Conservation (phyloP, 148 eudicot species). For the Chenopodium quinoa region DNA sequence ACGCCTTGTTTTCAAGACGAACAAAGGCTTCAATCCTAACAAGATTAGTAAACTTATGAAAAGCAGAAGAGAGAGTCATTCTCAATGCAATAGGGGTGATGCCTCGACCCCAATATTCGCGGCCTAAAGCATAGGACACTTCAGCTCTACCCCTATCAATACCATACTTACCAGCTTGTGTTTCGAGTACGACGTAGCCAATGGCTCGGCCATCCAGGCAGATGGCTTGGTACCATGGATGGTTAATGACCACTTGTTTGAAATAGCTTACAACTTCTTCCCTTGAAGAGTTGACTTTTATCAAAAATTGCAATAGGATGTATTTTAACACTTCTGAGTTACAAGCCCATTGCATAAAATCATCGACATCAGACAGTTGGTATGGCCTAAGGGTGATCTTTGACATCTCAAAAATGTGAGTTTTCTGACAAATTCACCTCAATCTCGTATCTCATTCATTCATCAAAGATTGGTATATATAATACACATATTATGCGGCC, state of each 20-base stretch:
- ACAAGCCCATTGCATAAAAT: constrained; percentile 32
- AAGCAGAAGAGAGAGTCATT: too few relatives aligned
- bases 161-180: neutral
- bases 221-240: constrained; percentile 46
- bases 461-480: too few relatives aligned
- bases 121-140: constrained; percentile 33
- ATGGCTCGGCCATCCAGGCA: constrained; percentile 34
- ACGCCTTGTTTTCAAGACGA: too few relatives aligned
- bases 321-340: constrained; percentile 24
- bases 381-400: constrained; percentile 20
- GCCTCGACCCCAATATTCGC: constrained; percentile 38
- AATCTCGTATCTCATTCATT: too few relatives aligned
- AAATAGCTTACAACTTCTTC: constrained; percentile 32
- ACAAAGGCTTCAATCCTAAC: too few relatives aligned
- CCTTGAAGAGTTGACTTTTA: constrained; percentile 25
- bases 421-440: too few relatives aligned
- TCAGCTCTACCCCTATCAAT: constrained; percentile 23
- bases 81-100: too few relatives aligned
- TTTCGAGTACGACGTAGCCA: constrained; percentile 29
- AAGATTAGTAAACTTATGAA: too few relatives aligned
- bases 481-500: too few relatives aligned
- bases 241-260: constrained; percentile 35
- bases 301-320: constrained; percentile 9
- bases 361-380: constrained; percentile 27
- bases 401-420: neutral